Percentiles rank a stretch among this genome's conserved stretches.
Evolutionary conservation across 441 rosid genomes (phyloP).

Genomic region (Kokia cookei): DNA sequence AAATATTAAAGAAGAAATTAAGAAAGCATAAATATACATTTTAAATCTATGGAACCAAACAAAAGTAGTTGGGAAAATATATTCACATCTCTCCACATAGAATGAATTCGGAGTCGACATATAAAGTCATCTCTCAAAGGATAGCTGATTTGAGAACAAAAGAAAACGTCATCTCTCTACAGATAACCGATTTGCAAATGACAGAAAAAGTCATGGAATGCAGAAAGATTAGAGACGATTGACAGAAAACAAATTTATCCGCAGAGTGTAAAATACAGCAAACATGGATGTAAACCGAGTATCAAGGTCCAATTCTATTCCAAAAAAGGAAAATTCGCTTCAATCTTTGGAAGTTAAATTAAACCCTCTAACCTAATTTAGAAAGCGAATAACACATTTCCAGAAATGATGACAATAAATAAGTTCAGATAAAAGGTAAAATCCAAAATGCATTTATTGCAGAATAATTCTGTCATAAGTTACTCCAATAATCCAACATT

Average conservation of each 20-base stretch:
- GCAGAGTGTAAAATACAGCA: conserved; percentile 6
- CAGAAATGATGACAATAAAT: background rate
- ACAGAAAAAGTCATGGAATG: conserved; percentile 1
- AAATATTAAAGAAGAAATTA: conserved; percentile 3
- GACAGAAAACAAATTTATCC: conserved; percentile 6
- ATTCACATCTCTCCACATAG: background rate
- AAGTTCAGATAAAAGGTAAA: background rate
- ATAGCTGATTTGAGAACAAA: background rate
- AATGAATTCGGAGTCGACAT: background rate
- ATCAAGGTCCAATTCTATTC: background rate
- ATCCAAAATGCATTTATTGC: conserved; percentile 7
- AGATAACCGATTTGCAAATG: background rate
- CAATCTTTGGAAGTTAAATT: conserved; percentile 4
- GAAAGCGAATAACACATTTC: conserved; percentile 6
- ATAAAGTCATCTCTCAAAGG: too few relatives aligned
- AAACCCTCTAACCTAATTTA: conserved; percentile 10
- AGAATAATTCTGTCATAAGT: background rate
- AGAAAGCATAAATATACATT: conserved; percentile 4
- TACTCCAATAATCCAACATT: background rate
- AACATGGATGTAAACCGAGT: background rate
- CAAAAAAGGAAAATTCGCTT: background rate
- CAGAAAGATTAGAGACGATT: background rate
- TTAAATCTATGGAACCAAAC: conserved; percentile 13
- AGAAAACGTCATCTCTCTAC: background rate
- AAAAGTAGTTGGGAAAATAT: background rate